These are phyloP conservation scores for Fomes fomentarius DNA, from an alignment of 1,284 basidiomycete genomes.

Conservation along the genomic window DNA sequence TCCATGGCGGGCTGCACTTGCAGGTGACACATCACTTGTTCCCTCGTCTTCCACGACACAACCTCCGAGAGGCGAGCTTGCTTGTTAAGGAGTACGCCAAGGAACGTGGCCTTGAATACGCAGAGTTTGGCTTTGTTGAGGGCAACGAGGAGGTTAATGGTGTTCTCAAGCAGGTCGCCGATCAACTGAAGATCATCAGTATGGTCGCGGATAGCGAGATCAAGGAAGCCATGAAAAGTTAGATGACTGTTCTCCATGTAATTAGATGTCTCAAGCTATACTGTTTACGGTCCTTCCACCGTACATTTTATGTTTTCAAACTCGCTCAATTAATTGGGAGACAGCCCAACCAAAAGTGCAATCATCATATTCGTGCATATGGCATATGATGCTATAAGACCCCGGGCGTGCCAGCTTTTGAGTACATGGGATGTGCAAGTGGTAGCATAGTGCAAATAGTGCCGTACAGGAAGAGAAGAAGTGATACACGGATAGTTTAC, in stretches of 20 bases:
- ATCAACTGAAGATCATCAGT: constrained; percentile 78
- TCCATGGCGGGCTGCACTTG: constrained; percentile 93
- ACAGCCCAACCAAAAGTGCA: constrained; percentile 18
- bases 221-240: constrained; percentile 55
- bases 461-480: constrained; percentile 33
- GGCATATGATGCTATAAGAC: constrained; percentile 39
- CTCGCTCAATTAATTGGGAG: no score
- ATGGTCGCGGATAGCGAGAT: constrained; percentile 73
- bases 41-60: constrained; percentile 94
- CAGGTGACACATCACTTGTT: constrained; percentile 98
- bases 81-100: constrained; percentile 87
- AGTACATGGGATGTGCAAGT: constrained; percentile 33
- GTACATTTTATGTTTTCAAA: no score
- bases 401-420: constrained; percentile 42
- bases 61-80: constrained; percentile 79
- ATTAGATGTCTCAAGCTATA: no score
- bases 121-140: constrained; percentile 87
- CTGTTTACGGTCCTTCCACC: no score
- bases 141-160: constrained; percentile 82
- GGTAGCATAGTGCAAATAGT: constrained; percentile 38
- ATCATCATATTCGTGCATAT: constrained; percentile 35
- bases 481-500: constrained; percentile 48
- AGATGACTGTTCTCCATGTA: constrained; percentile 1
- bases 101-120: constrained; percentile 85
- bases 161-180: constrained; percentile 80